phyloP scores from a whole-genome alignment of 176 grass and related monocot species.

The Neostapfia colusana region DNA sequence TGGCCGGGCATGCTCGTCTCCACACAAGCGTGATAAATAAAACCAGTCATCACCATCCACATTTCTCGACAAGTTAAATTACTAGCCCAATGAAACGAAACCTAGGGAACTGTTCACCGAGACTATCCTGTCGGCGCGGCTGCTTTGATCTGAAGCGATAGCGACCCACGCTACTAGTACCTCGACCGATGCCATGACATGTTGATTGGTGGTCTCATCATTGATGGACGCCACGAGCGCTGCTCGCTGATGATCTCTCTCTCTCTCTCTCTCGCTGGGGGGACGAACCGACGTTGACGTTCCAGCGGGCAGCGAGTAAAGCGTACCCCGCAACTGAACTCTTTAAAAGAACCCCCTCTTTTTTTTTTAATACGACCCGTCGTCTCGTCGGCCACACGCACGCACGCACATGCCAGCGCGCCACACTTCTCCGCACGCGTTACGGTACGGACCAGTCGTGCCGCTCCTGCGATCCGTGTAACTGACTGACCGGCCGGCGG shows the following conservation, averaged over 20 bases:
- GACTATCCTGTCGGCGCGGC: neutral
- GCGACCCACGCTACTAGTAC: neutral
- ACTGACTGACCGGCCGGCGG: neutral
- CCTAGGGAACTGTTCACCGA: neutral
- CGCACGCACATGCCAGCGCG: neutral
- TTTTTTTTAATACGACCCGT: no score
- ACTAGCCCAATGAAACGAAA: neutral
- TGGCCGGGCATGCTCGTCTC: neutral
- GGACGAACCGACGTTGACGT: constrained; percentile 28
- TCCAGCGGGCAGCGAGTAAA: neutral
- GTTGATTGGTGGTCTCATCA: constrained; percentile 19
- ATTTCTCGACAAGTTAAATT: no score
- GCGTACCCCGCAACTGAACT: neutral
- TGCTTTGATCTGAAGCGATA: neutral
- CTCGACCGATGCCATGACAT: neutral
- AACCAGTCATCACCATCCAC: neutral
- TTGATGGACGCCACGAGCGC: neutral
- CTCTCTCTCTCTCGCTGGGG: no score
- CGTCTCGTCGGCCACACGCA: no score
- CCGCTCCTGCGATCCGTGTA: neutral
- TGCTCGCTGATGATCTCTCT: neutral
- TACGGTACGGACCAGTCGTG: neutral
- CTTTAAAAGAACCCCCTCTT: neutral
- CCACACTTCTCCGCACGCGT: neutral
- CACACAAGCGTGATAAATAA: neutral